Evolutionary conservation across 2,329 filamentous ascomycete genomes (phyloP), one percentile per base, ranked within the genome.

Genomic region (Pestalotiopsis fici): DNA sequence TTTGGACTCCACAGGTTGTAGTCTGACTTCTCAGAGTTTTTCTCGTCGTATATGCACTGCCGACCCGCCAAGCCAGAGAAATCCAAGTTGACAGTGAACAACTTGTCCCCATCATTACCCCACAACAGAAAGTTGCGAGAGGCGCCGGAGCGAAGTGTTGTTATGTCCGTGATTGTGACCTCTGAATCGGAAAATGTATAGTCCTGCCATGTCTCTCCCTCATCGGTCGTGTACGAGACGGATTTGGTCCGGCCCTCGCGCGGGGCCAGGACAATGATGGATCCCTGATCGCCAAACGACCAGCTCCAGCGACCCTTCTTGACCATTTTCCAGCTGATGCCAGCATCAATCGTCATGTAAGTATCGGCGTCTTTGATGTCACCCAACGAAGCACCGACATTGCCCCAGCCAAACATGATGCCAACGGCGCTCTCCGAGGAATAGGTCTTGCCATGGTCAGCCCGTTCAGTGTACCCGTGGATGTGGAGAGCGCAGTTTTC

Each of bases 281-380:
- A 96, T 31, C 96, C 96, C 78, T 97, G 94, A 74, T 99, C 97
- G 67, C 96, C 97, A 77, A 94, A 97, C 75, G 97, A 93, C 94
- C 94, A 99, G 75, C 92, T 91, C 85, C 94, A 97, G 43, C 87
- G 88, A 5, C 96, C 97, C 80, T 97, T 95, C 81, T 93, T 95
- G 69, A 95, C 90, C 67, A 90, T 88, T 71, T 86, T 90, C 96
- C 96, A 99, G 50, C 84, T 93, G 64, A 98, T 86, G 66, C 97
- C 97, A n/a, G 92, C 96, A 77, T 99, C 95, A 0, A 87, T 86
- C 12, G 94, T 97, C 84, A 98, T 91, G 81, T 95, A 99, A 0
- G 95, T 98, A 76, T 96, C 91, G 15, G 91, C 92, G 18, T 95
- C 89, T 65, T 91, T 89, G 69, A 89, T 85, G 31, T 85, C 83